These are phyloP conservation scores for Dalbergia cultrata DNA, from an alignment of 306 rosid genomes.

Conservation along the genomic window DNA sequence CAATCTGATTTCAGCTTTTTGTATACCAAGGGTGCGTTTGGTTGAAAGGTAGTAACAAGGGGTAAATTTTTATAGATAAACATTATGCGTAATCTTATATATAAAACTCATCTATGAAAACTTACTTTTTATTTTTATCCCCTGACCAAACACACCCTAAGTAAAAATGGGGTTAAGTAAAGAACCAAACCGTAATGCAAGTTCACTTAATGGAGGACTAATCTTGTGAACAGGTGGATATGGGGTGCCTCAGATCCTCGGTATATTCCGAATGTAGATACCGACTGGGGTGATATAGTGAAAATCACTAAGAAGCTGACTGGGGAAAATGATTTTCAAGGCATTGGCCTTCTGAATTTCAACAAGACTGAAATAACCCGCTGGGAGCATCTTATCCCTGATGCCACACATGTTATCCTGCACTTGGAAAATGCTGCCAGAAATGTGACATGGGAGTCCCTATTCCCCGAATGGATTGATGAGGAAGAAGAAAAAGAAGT, in stretches of 20 bases:
- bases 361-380: slow-evolving; percentile 60
- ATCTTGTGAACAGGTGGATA: slow-evolving; percentile 77
- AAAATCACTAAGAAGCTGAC: slow-evolving; percentile 55
- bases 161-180: neutral
- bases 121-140: too few species aligned
- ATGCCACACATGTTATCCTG: slow-evolving; percentile 59
- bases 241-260: slow-evolving; percentile 85
- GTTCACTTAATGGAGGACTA: slow-evolving; percentile 33
- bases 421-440: slow-evolving; percentile 65
- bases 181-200: neutral
- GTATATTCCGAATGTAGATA: slow-evolving; percentile 58
- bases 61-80: too few species aligned
- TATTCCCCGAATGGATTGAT: slow-evolving; percentile 97
- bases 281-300: slow-evolving; percentile 66
- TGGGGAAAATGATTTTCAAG: slow-evolving; percentile 62
- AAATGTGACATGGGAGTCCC: slow-evolving; percentile 81
- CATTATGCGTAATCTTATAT: too few species aligned
- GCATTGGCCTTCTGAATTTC: slow-evolving; percentile 82
- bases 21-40: too few species aligned
- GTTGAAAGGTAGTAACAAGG: too few species aligned
- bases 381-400: slow-evolving; percentile 76
- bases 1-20: neutral
- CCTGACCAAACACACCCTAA: too few species aligned
- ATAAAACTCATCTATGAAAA: too few species aligned
- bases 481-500: slow-evolving; percentile 89